Conservation (phyloP, 202 grass and related monocot species). For the Hordeum pubiflorum region DNA sequence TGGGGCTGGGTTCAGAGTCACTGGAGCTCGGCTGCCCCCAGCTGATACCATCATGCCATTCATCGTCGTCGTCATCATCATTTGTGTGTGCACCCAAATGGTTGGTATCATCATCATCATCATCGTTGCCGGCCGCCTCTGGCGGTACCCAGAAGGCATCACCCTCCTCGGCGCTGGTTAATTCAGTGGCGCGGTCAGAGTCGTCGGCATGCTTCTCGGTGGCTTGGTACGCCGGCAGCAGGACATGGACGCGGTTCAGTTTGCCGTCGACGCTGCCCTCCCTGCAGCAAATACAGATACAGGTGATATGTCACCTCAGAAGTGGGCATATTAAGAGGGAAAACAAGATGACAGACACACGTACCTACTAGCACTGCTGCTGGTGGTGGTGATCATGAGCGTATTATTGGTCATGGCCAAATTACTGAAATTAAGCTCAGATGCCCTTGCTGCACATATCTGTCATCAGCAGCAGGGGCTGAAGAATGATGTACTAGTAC, state of each 20-base stretch:
- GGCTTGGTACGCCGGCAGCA: not conserved
- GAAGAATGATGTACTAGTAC: not conserved
- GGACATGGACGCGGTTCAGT: not conserved
- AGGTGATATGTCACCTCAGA: not conserved
- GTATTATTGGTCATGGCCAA: not conserved
- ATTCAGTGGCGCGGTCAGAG: not conserved
- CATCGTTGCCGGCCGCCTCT: slow-evolving; percentile 5
- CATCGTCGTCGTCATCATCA: not conserved
- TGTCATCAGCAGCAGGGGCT: no score
- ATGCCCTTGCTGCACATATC: no score
- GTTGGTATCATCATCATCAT: not conserved
- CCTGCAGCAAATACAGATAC: not conserved
- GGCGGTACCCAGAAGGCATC: slow-evolving; percentile 44
- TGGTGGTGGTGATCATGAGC: not conserved
- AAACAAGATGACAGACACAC: not conserved
- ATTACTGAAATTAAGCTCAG: not conserved
- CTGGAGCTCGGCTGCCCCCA: not conserved
- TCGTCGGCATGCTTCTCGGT: not conserved
- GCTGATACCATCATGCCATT: not conserved
- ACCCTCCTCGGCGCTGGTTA: not conserved
- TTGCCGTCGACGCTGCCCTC: not conserved
- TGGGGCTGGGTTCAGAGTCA: not conserved
- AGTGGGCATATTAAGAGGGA: not conserved
- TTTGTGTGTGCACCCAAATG: not conserved
- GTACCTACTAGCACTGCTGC: not conserved